Conservation (phyloP, 495 filamentous ascomycete genomes). For the Annulohypoxylon nitens region DNA sequence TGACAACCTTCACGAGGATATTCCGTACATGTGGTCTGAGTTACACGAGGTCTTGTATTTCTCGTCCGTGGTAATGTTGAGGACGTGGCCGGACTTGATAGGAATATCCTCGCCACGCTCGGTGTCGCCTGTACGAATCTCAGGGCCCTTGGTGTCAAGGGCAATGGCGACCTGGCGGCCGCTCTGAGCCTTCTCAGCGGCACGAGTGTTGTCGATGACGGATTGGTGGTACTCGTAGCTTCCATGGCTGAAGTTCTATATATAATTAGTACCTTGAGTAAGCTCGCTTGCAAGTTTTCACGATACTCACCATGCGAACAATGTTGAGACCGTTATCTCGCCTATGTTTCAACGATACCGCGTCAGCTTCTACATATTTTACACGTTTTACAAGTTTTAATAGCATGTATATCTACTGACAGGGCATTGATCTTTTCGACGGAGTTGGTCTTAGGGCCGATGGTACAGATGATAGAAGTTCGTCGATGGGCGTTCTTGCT, state of each 20-base stretch:
- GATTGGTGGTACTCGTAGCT: conserved; percentile 94
- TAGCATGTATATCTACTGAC: conserved; percentile 21
- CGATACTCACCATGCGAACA: conserved; percentile 72
- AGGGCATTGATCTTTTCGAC: conserved; percentile 95
- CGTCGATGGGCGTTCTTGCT: conserved; percentile 85
- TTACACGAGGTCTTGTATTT: conserved; percentile 86
- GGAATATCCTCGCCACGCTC: conserved; percentile 85
- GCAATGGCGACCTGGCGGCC: conserved; percentile 96
- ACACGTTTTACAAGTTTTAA: not conserved
- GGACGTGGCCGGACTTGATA: conserved; percentile 80
- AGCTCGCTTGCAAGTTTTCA: not conserved
- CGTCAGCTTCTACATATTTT: conserved; percentile 18
- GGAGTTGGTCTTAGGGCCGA: conserved; percentile 99
- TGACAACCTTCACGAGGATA: not conserved
- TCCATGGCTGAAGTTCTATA: conserved; percentile 93
- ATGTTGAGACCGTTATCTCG: conserved; percentile 85
- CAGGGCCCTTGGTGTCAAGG: conserved; percentile 97
- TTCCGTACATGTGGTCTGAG: conserved; percentile 89
- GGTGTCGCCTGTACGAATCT: conserved; percentile 98
- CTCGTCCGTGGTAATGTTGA: conserved; percentile 99
- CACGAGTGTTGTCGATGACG: conserved; percentile 92
- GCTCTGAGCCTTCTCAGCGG: conserved; percentile 78
- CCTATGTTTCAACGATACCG: conserved; percentile 1
- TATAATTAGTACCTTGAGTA: conserved; percentile 9
- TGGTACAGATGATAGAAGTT: conserved; percentile 98